Conservation (phyloP, 2,329 filamentous ascomycete species). For the Acephala macrosclerotiorum region DNA sequence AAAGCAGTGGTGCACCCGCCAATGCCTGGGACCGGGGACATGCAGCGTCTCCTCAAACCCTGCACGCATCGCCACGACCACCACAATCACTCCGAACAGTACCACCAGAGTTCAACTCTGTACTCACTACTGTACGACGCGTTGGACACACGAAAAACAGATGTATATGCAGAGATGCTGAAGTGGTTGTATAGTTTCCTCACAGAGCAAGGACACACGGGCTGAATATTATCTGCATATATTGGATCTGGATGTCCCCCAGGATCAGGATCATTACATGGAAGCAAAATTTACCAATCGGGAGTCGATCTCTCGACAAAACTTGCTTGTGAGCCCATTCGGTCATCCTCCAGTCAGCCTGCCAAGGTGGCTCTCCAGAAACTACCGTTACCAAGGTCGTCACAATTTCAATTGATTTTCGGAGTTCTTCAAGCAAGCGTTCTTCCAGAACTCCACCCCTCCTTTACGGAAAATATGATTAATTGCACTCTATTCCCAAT, state of each 20-base stretch:
- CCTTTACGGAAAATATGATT: conserved; percentile 11
- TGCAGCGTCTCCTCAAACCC: conserved; percentile 20
- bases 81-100: conserved; percentile 12
- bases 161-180: conserved; percentile 1
- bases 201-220: conserved; percentile 16
- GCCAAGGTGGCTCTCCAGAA: not conserved
- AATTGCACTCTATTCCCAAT: conserved; percentile 11
- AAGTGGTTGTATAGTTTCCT: conserved; percentile 29
- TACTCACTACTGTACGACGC: conserved; percentile 17
- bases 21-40: conserved; percentile 19
- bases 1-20: conserved; percentile 12
- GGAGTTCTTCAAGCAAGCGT: conserved; percentile 13
- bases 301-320: conserved; percentile 37
- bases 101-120: conserved; percentile 7
- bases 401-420: conserved; percentile 8
- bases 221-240: conserved; percentile 38
- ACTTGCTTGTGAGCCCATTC: conserved; percentile 23
- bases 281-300: conserved; percentile 30
- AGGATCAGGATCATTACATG: conserved; percentile 28
- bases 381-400: conserved; percentile 15
- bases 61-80: conserved; percentile 18
- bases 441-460: conserved; percentile 13
- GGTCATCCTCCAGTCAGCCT: conserved; percentile 18
- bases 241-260: conserved; percentile 39
- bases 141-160: conserved; percentile 15